Evolutionary conservation across 1,139 yeast genomes (phyloP), one percentile per base, ranked within the genome.

Genomic region (Debaryomyces nepalensis): DNA sequence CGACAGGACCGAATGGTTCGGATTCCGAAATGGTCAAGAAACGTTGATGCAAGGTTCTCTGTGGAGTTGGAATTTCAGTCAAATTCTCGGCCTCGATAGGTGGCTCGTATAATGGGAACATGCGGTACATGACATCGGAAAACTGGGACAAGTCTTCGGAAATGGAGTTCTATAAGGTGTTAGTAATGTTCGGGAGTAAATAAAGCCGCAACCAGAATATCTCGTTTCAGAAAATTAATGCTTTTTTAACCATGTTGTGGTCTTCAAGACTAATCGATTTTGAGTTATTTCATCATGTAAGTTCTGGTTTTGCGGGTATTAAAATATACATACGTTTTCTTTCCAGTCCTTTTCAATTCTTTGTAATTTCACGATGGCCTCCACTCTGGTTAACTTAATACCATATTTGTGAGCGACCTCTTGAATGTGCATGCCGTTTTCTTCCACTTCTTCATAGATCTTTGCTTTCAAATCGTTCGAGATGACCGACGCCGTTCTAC

Each of bases 1-100:
- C 98, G 6, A 90, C 78, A 5, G 98, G 96, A 4, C 97, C 97
- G 63, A 91, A 91, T n/a, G 97, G 96, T 66, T 90, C 95, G 15
- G 91, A 83, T 68, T 93, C 98, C 10, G 97, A 93, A 61, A 93
- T 84, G 16, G 95, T 86, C 61, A 89, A 68, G 70, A 90, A 91
- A 51, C 95, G 77, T 53, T 95, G 91, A 49, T 82, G 83, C 50
- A 85, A 74, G 2, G 97, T 87, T 65, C 85, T 88, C 51, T 81
- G 79, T 18, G 97, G 97, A 43, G 88, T 82, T 23, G 97, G 97
- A 71, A 91, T 88, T 73, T 93, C 98, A n/a, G 96, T 86, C 61
- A 86, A 70, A 58, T 86, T 86, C 58, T 87, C 95, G 7, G 81
- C 75, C 37, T 71, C 66, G 12, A 58, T 55, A 6, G 71, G 67